phyloP scores from a whole-genome alignment of 2,329 filamentous ascomycete species.

The Alternaria novae-zelandiae region DNA sequence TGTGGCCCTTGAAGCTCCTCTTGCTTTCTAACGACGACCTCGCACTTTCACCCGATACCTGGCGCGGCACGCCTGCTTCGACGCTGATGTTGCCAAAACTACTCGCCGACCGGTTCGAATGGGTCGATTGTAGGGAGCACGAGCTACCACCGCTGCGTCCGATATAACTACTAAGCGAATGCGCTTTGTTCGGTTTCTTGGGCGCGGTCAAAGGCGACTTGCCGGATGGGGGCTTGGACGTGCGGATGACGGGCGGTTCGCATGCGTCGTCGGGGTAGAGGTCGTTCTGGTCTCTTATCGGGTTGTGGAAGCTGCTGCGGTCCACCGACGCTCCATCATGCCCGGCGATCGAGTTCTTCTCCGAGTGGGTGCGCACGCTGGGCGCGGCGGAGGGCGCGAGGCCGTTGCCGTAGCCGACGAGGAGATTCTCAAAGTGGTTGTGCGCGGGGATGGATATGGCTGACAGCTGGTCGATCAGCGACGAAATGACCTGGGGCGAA shows the following conservation, averaged over 20 bases:
- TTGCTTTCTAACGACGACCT: constrained; percentile 46
- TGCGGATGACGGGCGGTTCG: constrained; percentile 75
- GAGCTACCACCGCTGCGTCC: constrained; percentile 49
- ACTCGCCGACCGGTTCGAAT: constrained; percentile 42
- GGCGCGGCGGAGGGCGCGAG: constrained; percentile 30
- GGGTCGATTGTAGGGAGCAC: constrained; percentile 44
- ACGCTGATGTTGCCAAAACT: constrained; percentile 53
- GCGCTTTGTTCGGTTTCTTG: constrained; percentile 47
- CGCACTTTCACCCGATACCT: constrained; percentile 37
- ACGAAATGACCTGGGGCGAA: constrained; percentile 73
- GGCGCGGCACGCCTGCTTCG: constrained; percentile 39
- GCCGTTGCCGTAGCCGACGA: constrained; percentile 39
- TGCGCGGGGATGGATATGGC: constrained; percentile 68
- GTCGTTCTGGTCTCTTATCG: constrained; percentile 57
- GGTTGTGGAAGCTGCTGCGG: constrained; percentile 69
- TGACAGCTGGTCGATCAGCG: constrained; percentile 67
- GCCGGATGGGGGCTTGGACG: constrained; percentile 80
- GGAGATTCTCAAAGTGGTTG: constrained; percentile 69
- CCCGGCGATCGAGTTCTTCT: constrained; percentile 22
- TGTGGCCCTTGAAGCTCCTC: constrained; percentile 49
- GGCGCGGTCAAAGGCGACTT: constrained; percentile 74
- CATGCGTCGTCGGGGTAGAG: constrained; percentile 64
- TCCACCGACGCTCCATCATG: constrained; percentile 68
- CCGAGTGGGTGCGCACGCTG: constrained; percentile 35
- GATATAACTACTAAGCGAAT: constrained; percentile 66